Conservation (phyloP, 495 filamentous ascomycete genomes). For the Podospora pseudocomata region DNA sequence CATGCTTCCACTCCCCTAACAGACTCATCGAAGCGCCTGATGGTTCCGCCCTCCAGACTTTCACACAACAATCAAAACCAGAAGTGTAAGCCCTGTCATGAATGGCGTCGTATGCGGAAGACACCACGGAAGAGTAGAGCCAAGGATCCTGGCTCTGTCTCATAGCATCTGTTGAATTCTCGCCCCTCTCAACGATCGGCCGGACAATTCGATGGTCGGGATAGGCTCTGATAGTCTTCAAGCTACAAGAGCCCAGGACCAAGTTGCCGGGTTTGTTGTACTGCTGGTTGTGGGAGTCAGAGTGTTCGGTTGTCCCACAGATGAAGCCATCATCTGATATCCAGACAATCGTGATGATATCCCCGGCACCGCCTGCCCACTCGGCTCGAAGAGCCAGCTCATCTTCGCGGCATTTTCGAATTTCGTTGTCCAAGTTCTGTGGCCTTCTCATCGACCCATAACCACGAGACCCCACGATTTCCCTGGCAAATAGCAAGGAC, state of each 20-base stretch:
- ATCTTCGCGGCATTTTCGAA: slow-evolving; percentile 44
- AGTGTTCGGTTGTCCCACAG: slow-evolving; percentile 68
- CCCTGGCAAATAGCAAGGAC: slow-evolving; percentile 39
- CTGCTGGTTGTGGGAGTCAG: slow-evolving; percentile 71
- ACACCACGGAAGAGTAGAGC: slow-evolving; percentile 73
- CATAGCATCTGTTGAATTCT: slow-evolving; percentile 56
- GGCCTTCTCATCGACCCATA: slow-evolving; percentile 28
- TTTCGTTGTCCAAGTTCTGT: slow-evolving; percentile 38
- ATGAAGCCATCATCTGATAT: slow-evolving; percentile 48
- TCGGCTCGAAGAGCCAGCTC: slow-evolving; percentile 41
- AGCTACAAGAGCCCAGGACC: slow-evolving; percentile 60
- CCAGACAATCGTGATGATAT: slow-evolving; percentile 59
- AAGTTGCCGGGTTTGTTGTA: slow-evolving; percentile 83
- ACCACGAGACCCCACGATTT: slow-evolving; percentile 35
- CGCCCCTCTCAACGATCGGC: slow-evolving; percentile 47
- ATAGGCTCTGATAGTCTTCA: slow-evolving; percentile 57
- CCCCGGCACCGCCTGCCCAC: slow-evolving; percentile 56
- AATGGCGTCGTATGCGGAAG: slow-evolving; percentile 63
- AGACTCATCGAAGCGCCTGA: slow-evolving; percentile 37
- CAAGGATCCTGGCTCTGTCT: slow-evolving; percentile 61
- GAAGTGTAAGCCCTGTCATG: slow-evolving; percentile 65
- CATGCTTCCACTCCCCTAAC: slow-evolving; percentile 56
- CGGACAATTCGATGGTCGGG: slow-evolving; percentile 65
- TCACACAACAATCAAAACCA: slow-evolving; percentile 76
- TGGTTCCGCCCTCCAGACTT: slow-evolving; percentile 61